phyloP scores from a whole-genome alignment of 2,329 filamentous ascomycete genomes.

The Botrytis galanthina region DNA sequence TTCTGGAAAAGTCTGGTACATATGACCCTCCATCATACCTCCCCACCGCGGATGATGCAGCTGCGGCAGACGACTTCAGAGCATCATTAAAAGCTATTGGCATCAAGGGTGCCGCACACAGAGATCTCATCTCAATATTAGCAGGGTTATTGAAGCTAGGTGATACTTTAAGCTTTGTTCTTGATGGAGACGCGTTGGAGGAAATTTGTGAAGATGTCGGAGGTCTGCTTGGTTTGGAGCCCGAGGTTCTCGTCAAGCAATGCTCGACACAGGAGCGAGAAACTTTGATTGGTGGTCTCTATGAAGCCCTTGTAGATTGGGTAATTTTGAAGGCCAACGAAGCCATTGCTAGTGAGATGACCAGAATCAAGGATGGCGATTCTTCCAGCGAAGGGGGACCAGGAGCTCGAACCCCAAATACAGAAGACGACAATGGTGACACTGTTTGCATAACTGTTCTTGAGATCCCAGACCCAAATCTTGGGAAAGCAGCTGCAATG shows the following conservation, averaged over 20 bases:
- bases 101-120: slow-evolving; percentile 81
- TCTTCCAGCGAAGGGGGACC: slow-evolving; percentile 64
- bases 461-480: slow-evolving; percentile 74
- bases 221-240: slow-evolving; percentile 80
- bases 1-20: slow-evolving; percentile 80
- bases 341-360: slow-evolving; percentile 74
- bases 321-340: slow-evolving; percentile 86
- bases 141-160: slow-evolving; percentile 88
- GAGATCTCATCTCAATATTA: slow-evolving; percentile 80
- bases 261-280: slow-evolving; percentile 82
- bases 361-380: slow-evolving; percentile 61
- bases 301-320: slow-evolving; percentile 94
- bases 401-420: slow-evolving; percentile 61
- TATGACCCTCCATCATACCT: slow-evolving; percentile 85
- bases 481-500: slow-evolving; percentile 87
- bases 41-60: slow-evolving; percentile 87
- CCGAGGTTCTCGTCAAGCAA: slow-evolving; percentile 74
- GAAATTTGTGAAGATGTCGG: slow-evolving; percentile 88
- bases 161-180: slow-evolving; percentile 78
- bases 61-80: slow-evolving; percentile 90
- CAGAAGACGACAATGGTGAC: slow-evolving; percentile 70
- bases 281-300: slow-evolving; percentile 79
- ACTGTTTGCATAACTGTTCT: slow-evolving; percentile 87
- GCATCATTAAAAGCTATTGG: slow-evolving; percentile 84
- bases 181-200: slow-evolving; percentile 82